phyloP scores from a whole-genome alignment of 371 early-diverging fungal genomes.

The Choanephora cucurbitarum region DNA sequence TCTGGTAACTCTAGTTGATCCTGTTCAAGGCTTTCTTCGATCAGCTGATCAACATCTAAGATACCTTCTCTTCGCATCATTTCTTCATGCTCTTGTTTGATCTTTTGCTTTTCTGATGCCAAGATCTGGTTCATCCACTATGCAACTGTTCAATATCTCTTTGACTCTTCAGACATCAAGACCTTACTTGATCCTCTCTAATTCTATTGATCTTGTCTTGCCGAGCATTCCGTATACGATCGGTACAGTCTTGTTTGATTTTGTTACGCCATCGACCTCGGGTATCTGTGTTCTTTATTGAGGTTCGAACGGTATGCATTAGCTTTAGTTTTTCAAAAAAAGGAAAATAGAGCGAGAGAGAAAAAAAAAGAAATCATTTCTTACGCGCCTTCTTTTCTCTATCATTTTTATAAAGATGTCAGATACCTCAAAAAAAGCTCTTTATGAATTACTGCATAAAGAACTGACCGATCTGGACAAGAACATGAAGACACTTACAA shows the following conservation, averaged over 20 bases:
- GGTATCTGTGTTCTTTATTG: slow-evolving; percentile 9
- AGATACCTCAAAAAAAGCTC: too few species aligned
- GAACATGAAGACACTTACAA: too few species aligned
- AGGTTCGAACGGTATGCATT: slow-evolving; percentile 9
- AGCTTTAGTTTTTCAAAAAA: too few species aligned
- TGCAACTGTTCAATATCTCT: background rate
- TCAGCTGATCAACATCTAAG: slow-evolving; percentile 14
- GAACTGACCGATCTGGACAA: too few species aligned
- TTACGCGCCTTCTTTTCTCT: too few species aligned
- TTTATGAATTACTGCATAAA: too few species aligned
- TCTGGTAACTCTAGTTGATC: slow-evolving; percentile 3
- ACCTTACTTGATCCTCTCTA: slow-evolving; percentile 19
- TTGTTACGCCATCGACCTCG: slow-evolving; percentile 22
- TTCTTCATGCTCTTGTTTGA: slow-evolving; percentile 17
- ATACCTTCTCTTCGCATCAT: slow-evolving; percentile 23
- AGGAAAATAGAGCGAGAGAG: too few species aligned
- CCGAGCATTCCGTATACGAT: slow-evolving; percentile 12
- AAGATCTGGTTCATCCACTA: slow-evolving; percentile 20
- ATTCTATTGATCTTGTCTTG: slow-evolving; percentile 13
- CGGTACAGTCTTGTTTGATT: slow-evolving; percentile 14
- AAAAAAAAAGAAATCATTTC: too few species aligned
- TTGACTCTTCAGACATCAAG: background rate
- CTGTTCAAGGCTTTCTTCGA: slow-evolving; percentile 18
- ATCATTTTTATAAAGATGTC: too few species aligned
- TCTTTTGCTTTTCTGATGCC: slow-evolving; percentile 12